These are phyloP conservation scores for Populus hybrid DNA, from an alignment of 441 rosid species.

Conservation along the genomic window DNA sequence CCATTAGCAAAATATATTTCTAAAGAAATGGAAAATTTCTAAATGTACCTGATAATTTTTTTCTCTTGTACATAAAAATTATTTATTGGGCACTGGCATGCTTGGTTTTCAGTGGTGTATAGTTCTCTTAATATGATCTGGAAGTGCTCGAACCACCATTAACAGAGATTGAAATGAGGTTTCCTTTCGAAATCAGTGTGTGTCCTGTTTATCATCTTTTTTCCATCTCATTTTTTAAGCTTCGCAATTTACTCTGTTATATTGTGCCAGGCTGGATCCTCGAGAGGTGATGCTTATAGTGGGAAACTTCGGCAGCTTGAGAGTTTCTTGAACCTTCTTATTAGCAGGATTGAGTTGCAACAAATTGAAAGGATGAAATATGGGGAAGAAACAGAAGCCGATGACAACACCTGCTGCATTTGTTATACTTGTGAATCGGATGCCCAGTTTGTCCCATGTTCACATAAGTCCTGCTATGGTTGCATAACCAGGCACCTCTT, in stretches of 20 bases:
- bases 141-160: background rate
- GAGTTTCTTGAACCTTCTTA: slow-evolving; percentile 57
- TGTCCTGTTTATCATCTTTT: background rate
- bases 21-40: too few species aligned
- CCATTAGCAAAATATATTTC: too few species aligned
- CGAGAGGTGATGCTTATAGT: slow-evolving; percentile 50
- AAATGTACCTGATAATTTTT: background rate
- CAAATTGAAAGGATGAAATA: slow-evolving; percentile 30
- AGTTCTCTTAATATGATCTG: background rate
- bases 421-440: slow-evolving; percentile 70
- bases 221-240: background rate
- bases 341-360: slow-evolving; percentile 42
- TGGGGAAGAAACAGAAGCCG: slow-evolving; percentile 38
- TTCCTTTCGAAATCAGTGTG: background rate
- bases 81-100: background rate
- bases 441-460: slow-evolving; percentile 83
- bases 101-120: background rate
- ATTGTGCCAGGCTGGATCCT: slow-evolving; percentile 58
- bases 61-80: background rate
- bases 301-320: slow-evolving; percentile 63
- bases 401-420: slow-evolving; percentile 79
- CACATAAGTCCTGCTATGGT: slow-evolving; percentile 82
- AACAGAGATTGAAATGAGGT: background rate
- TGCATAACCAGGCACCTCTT: slow-evolving; percentile 95
- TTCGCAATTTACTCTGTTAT: background rate